Conservation (phyloP, 2,329 filamentous ascomycete species). For the Fusarium paranaense region DNA sequence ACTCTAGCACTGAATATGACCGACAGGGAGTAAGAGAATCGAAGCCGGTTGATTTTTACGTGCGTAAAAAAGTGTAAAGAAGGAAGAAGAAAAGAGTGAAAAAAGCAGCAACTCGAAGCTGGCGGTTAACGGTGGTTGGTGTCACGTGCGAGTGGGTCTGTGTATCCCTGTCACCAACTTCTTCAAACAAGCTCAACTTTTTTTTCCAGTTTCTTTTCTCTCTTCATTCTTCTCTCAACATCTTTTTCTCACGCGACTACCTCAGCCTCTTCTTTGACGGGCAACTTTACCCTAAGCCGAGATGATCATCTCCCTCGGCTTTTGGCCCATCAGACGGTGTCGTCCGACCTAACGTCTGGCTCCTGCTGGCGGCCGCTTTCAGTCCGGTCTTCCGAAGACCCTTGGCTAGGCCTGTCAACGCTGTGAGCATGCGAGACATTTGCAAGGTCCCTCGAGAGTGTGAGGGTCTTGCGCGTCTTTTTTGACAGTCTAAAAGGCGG, state of each 20-base stretch:
- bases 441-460: neutral
- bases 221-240: constrained; percentile 9
- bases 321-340: constrained; percentile 5
- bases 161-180: constrained; percentile 3
- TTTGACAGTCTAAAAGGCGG: constrained; percentile 14
- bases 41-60: constrained; percentile 72
- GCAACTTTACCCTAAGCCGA: constrained; percentile 26
- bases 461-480: neutral
- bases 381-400: neutral
- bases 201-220: constrained; percentile 1
- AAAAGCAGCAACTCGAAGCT: neutral
- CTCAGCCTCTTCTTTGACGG: neutral
- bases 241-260: neutral
- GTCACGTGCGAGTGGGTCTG: constrained; percentile 44
- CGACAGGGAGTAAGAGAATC: constrained; percentile 63
- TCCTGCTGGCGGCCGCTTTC: constrained; percentile 8
- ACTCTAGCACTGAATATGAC: constrained; percentile 73
- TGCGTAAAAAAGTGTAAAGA: constrained; percentile 59
- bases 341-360: constrained; percentile 14
- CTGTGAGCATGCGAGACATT: constrained; percentile 15
- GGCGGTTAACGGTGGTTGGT: constrained; percentile 3
- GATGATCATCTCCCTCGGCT: constrained; percentile 1
- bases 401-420: constrained; percentile 13
- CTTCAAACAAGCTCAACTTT: constrained; percentile 24
- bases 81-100: constrained; percentile 38